Evolutionary conservation across 1,284 basidiomycete species (phyloP).

Genomic region (Bjerkandera adusta): DNA sequence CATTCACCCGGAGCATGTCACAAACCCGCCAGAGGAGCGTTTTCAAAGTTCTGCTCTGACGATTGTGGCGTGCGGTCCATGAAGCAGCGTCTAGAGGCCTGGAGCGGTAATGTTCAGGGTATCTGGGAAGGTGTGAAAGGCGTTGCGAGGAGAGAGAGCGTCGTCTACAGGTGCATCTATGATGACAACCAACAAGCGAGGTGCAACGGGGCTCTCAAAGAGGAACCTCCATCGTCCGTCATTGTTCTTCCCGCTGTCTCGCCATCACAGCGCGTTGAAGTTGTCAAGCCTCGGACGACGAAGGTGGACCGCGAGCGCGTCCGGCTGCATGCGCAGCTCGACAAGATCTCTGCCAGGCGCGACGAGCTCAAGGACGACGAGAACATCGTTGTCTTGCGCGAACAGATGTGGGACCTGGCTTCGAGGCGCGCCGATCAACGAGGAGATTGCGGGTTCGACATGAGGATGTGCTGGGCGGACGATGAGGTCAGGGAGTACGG

Average conservation of each 20-base stretch:
- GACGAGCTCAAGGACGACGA: conserved; percentile 64
- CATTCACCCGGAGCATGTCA: conserved; percentile 66
- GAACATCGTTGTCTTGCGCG: conserved; percentile 66
- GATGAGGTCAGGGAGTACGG: conserved; percentile 71
- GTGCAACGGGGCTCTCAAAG: conserved; percentile 7
- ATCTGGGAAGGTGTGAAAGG: conserved; percentile 45
- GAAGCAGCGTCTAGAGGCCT: conserved; percentile 57
- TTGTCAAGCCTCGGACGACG: conserved; percentile 26
- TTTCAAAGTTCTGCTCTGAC: conserved; percentile 85
- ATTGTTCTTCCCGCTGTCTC: no score
- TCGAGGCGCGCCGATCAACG: conserved; percentile 54
- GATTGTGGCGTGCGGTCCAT: conserved; percentile 73
- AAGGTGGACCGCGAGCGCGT: conserved; percentile 53
- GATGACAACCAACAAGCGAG: no score
- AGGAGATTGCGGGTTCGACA: conserved; percentile 81
- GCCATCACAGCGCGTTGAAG: conserved; percentile 13
- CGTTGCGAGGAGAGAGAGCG: conserved; percentile 64
- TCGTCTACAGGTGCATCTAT: conserved; percentile 53
- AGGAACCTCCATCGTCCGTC: no score
- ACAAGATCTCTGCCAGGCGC: conserved; percentile 52
- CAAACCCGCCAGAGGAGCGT: conserved; percentile 70
- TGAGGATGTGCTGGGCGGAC: conserved; percentile 75
- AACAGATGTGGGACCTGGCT: conserved; percentile 63
- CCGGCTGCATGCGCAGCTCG: conserved; percentile 49
- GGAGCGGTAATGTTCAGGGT: conserved; percentile 15